Conservation (phyloP, 2,329 filamentous ascomycete species). For the Sporothrix brunneoviolacea region DNA sequence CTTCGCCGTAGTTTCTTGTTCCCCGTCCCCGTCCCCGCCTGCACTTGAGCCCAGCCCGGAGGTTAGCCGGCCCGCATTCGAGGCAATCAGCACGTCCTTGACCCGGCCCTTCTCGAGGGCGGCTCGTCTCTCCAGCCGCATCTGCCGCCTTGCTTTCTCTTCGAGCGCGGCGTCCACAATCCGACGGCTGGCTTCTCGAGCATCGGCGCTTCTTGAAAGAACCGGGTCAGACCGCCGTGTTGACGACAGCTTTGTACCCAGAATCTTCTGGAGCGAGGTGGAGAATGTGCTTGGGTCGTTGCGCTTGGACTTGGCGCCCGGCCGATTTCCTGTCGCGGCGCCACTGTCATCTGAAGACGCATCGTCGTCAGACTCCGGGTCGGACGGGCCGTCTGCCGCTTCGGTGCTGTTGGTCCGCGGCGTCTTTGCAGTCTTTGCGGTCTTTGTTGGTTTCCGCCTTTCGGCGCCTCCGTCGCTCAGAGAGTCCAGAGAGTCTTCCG, state of each 20-base stretch:
- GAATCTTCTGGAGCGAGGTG: slow-evolving; percentile 86
- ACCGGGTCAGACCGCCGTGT: slow-evolving; percentile 83
- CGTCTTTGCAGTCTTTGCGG: background rate
- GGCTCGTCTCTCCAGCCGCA: slow-evolving; percentile 72
- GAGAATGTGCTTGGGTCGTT: slow-evolving; percentile 90
- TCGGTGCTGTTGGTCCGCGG: slow-evolving; percentile 4
- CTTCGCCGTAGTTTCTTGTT: slow-evolving; percentile 42
- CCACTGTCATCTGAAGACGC: background rate
- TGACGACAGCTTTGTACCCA: slow-evolving; percentile 78
- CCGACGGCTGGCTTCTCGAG: slow-evolving; percentile 64
- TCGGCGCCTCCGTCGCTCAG: slow-evolving; percentile 23
- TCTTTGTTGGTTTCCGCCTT: slow-evolving; percentile 37
- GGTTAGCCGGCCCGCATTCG: slow-evolving; percentile 16
- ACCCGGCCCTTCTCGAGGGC: slow-evolving; percentile 82
- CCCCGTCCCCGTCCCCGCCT: slow-evolving; percentile 30
- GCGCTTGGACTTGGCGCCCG: slow-evolving; percentile 67
- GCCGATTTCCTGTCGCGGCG: background rate
- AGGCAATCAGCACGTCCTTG: slow-evolving; percentile 69
- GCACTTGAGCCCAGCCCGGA: too few relatives aligned
- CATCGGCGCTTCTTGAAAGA: slow-evolving; percentile 73
- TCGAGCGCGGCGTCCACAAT: slow-evolving; percentile 73
- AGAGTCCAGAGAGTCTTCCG: slow-evolving; percentile 27
- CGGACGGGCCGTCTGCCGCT: slow-evolving; percentile 27
- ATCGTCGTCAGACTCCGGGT: slow-evolving; percentile 29
- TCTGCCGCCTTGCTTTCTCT: slow-evolving; percentile 67